Evolutionary conservation across 176 grass and related monocot species (phyloP).

Genomic region (Otatea glauca): DNA sequence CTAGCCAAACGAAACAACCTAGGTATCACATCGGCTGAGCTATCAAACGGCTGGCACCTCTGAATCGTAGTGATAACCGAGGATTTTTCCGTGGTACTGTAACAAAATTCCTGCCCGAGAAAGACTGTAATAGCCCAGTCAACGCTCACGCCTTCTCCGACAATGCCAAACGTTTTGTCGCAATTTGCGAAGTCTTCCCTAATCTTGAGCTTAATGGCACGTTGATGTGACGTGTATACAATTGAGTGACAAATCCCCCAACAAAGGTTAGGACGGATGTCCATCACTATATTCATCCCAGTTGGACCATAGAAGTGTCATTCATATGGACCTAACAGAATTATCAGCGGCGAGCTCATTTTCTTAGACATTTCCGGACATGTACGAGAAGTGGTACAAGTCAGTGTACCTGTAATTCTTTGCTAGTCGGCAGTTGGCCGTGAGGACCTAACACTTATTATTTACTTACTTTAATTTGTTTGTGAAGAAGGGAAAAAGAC

Average conservation of each 20-base stretch:
- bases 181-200: background rate
- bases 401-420: background rate
- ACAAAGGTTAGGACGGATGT: background rate
- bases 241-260: background rate
- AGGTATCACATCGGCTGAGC: background rate
- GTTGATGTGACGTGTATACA: background rate
- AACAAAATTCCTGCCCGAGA: background rate
- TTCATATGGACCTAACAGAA: background rate
- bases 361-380: background rate
- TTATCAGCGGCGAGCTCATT: background rate
- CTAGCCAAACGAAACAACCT: background rate
- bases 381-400: background rate
- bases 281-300: background rate
- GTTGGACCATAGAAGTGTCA: background rate
- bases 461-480: too few relatives aligned
- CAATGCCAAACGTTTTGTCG: background rate
- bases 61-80: background rate
- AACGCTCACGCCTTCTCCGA: background rate
- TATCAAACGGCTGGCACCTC: background rate
- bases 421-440: background rate
- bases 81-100: background rate
- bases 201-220: background rate
- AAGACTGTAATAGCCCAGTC: slow-evolving; percentile 20
- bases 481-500: too few relatives aligned
- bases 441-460: background rate